Evolutionary conservation across 2,329 filamentous ascomycete species (phyloP), one percentile per base, ranked within the genome.

Genomic region (Mollisiaceae sp.): DNA sequence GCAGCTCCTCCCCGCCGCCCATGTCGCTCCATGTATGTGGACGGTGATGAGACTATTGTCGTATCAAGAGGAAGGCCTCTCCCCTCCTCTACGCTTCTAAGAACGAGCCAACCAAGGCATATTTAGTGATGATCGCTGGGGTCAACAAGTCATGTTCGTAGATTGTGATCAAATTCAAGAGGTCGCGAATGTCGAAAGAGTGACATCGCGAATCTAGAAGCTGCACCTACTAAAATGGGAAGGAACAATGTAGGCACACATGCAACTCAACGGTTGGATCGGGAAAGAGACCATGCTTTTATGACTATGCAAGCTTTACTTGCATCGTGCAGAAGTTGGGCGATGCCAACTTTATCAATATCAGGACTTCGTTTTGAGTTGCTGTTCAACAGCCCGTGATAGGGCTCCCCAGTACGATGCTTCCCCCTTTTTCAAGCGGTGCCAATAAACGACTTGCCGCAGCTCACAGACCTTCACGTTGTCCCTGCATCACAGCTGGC

Each of bases 401-500:
- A 35, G 27, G 15, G 4, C 22, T 24, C 18, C 24, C 50, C 11
- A 27, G 8, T 54, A 14, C 12, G 4, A 18, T 32, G 32, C 24
- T 24, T 54, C 32, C 45, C 45, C 45, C 45, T 50, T 8, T 50
- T 35, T 24, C 6, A 35, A 54, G 27, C 22, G 18, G 24, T 15
- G 57, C 62, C 45, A 59, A 64, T 54, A 22, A 59, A 35, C 1
- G 12, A 24, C 15, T 4, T 35, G 18, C 35, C 24, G 32, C 14
- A 56, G 20, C 27, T 63, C 47, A 43, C 63, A 43, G 52, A 56
- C 54, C 32, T 67, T 52, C 11, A 52, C 14, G 39, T 24, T 47
- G 60, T 63, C 60, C 67, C 65, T 69, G 67, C 67, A 69, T 68
- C 43, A 58, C 58, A 62, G 61, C 45, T 64, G 65, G 61, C 55